phyloP scores from a whole-genome alignment of 73 alveolate genomes.

The Diophrys appendiculata region DNA sequence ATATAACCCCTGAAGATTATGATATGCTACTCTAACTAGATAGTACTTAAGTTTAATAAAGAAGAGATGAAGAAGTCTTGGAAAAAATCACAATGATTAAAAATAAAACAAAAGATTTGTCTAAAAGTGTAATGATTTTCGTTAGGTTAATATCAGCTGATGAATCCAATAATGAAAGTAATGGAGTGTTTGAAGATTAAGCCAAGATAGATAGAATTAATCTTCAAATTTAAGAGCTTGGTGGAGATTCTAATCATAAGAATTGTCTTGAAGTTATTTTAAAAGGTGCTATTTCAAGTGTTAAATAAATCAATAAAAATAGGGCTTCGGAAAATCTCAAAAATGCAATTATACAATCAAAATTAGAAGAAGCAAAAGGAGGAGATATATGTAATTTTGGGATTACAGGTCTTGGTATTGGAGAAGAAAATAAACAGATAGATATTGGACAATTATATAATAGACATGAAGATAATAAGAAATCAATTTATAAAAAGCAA shows the following conservation, averaged over 20 bases:
- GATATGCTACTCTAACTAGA: slow-evolving; percentile 44
- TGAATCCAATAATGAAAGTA: no score
- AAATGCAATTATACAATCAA: slow-evolving; percentile 7
- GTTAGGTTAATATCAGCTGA: no score
- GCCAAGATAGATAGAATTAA: no score
- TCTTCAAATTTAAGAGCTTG: no score
- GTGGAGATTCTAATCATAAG: slow-evolving; percentile 29
- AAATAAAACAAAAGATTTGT: background rate
- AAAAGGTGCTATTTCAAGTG: slow-evolving; percentile 6
- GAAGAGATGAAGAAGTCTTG: no score
- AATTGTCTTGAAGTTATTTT: slow-evolving; percentile 30
- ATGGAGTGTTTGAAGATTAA: no score
- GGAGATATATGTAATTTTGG: slow-evolving; percentile 30
- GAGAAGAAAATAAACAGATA: background rate
- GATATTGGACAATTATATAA: background rate
- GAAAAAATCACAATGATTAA: background rate
- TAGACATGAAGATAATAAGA: slow-evolving; percentile 5
- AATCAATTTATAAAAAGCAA: slow-evolving; percentile 16
- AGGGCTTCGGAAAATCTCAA: slow-evolving; percentile 19
- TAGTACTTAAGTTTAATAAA: no score
- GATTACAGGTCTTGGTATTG: slow-evolving; percentile 33
- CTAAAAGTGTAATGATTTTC: no score
- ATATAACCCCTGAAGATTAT: slow-evolving; percentile 52
- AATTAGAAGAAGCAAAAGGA: slow-evolving; percentile 20
- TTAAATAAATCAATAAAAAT: slow-evolving; percentile 25